phyloP scores from a whole-genome alignment of 2,329 filamentous ascomycete species.

The Phialophora tarda region DNA sequence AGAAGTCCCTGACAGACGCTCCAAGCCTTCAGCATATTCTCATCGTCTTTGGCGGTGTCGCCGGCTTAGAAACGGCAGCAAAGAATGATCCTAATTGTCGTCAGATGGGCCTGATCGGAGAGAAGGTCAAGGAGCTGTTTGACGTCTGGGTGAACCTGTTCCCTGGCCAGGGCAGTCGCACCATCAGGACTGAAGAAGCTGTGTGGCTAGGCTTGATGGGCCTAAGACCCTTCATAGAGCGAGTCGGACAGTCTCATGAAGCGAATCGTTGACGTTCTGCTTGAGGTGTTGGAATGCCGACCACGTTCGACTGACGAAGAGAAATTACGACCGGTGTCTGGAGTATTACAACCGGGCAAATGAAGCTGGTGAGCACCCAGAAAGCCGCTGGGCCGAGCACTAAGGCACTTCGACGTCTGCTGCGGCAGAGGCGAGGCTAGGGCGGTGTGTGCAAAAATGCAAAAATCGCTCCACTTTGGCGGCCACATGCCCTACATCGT shows the following conservation, averaged over 20 bases:
- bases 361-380: not conserved
- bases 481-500: not conserved
- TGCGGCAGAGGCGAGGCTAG: not conserved
- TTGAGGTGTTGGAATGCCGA: not conserved
- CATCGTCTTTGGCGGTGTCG: conserved; percentile 79
- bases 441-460: not conserved
- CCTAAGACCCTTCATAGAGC: conserved; percentile 52
- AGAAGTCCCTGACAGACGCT: conserved; percentile 41
- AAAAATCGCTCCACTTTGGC: not conserved
- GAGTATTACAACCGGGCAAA: not conserved
- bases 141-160: conserved; percentile 84
- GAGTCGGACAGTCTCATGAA: conserved; percentile 8
- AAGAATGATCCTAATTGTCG: conserved; percentile 64
- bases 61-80: conserved; percentile 77
- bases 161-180: conserved; percentile 79
- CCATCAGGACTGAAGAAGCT: conserved; percentile 83
- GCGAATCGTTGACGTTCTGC: not conserved
- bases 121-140: conserved; percentile 72
- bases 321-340: not conserved
- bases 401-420: not conserved
- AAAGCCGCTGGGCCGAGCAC: too few relatives aligned
- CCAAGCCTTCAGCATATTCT: conserved; percentile 70
- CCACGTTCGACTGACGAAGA: not conserved
- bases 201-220: conserved; percentile 76
- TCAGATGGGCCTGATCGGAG: conserved; percentile 67